These are phyloP conservation scores for Plasmopara muralis DNA, from an alignment of 352 stramenopile genomes.

Conservation along the genomic window DNA sequence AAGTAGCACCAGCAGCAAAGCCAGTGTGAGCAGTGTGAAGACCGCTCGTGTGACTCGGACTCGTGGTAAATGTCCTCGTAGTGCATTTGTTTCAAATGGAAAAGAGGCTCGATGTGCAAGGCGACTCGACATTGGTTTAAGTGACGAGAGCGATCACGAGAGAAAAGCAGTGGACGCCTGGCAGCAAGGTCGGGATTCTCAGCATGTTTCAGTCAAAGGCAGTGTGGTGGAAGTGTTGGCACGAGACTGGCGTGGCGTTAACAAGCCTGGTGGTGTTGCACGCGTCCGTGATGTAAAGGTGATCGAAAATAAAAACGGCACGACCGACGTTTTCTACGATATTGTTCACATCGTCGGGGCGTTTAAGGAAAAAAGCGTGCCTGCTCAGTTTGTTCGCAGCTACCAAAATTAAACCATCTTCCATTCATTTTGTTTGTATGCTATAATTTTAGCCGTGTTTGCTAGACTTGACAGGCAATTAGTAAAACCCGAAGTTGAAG, in stretches of 20 bases:
- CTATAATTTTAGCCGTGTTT: too few species aligned
- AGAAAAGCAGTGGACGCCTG: slow-evolving; percentile 11
- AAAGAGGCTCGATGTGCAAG: slow-evolving; percentile 29
- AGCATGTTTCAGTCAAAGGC: slow-evolving; percentile 38
- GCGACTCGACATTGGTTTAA: slow-evolving; percentile 42
- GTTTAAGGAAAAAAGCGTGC: slow-evolving; percentile 51
- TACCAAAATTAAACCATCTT: slow-evolving; percentile 20
- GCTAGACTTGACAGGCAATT: too few species aligned
- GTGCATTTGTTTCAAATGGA: slow-evolving; percentile 9
- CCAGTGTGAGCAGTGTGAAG: slow-evolving; percentile 5
- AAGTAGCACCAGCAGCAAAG: slow-evolving; percentile 6
- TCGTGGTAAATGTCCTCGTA: slow-evolving; percentile 9
- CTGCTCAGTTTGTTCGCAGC: slow-evolving; percentile 43
- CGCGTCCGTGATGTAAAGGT: slow-evolving; percentile 44
- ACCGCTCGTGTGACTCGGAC: slow-evolving; percentile 5
- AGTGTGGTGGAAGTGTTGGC: slow-evolving; percentile 48
- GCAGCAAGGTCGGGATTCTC: slow-evolving; percentile 14
- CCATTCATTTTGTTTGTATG: too few species aligned
- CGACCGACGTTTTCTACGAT: slow-evolving; percentile 44
- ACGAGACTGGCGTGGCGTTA: slow-evolving; percentile 51
- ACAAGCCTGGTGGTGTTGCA: slow-evolving; percentile 67
- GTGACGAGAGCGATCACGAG: slow-evolving; percentile 27
- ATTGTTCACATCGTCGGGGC: slow-evolving; percentile 53
- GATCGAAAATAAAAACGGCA: slow-evolving; percentile 8
- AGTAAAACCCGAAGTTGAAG: too few species aligned